Base-by-base conservation (phyloP, 108 stramenopile genomes). In the Skeletonema costatum region DNA sequence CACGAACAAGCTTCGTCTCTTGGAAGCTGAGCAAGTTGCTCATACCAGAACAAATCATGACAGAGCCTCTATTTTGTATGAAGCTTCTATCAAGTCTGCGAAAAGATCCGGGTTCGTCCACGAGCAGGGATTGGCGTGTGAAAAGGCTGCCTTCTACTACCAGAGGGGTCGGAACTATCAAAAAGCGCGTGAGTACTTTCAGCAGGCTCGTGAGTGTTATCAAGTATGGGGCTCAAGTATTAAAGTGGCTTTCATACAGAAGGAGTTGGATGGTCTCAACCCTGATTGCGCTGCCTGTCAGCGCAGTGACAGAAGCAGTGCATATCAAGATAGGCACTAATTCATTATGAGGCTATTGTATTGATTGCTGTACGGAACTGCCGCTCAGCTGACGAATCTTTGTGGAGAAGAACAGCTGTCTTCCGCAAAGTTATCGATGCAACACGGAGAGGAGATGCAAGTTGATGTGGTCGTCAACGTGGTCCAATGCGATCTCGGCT, bases 11-110 rank as follows among this genome's bases (percentile, higher is more conserved):
- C 53, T 70, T 17, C 17, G 32, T 25, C 13, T 19, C 11, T 19
- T 50, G 12, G 41, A 56, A 29, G 79, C 72, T 1, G 79, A 80
- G 25, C 5, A 42, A 21, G 10, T 31, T 32, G 74, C 79, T 10
- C 3, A 64, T 0, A 25, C 25, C 25, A 25, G 4, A 2, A 51
- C 8, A 11, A 31, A 74, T 30, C 5, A 51, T 0, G 13, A 53
- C 4, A 32, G 69, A 32, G 79, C 79, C 11, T 46, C 38, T 25
- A 11, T 32, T 17, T 12, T 12, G 31, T 80, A 80, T 36, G 60
- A 32, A 25, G 44, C 58, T 13, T 59, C 78, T 4, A 73, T 80
- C 32, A 4, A 32, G 25, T 48, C 71, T 7, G 66, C 71, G 9
- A 17, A 50, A 50, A 50, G 12, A 19, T 50, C 50, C 2, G 50